phyloP scores from a whole-genome alignment of 352 stramenopile genomes.

The Aphanomyces cochlioides region DNA sequence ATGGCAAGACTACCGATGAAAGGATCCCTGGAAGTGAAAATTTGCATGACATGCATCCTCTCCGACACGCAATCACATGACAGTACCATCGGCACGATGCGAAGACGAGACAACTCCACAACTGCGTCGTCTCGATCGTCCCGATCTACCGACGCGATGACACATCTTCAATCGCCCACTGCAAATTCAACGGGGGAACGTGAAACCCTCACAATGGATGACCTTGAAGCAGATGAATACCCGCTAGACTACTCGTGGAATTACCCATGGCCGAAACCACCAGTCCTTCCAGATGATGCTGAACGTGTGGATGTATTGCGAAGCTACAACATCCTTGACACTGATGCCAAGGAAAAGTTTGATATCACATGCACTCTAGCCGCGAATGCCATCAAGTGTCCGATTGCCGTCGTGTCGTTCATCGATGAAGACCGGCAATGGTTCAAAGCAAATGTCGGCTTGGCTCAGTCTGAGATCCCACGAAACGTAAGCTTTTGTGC shows the following conservation, averaged over 20 bases:
- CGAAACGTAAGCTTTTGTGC: constrained; percentile 80
- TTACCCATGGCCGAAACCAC: constrained; percentile 85
- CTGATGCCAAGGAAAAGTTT: constrained; percentile 75
- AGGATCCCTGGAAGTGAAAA: constrained; percentile 72
- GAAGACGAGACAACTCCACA: constrained; percentile 5
- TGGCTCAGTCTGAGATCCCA: constrained; percentile 79
- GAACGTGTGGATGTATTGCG: constrained; percentile 72
- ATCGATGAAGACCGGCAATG: constrained; percentile 81
- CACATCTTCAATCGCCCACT: constrained; percentile 1
- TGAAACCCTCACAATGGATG: not conserved
- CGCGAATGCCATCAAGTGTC: constrained; percentile 79
- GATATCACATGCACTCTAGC: constrained; percentile 84
- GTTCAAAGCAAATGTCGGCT: constrained; percentile 81
- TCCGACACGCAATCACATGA: constrained; percentile 21
- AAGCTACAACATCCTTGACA: constrained; percentile 83
- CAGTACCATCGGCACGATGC: not conserved
- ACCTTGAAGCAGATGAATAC: constrained; percentile 25
- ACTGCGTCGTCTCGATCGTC: constrained; percentile 12
- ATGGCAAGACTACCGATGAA: constrained; percentile 80
- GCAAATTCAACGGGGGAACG: not conserved
- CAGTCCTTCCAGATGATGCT: constrained; percentile 56
- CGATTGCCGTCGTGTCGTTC: constrained; percentile 78
- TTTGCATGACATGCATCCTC: constrained; percentile 88
- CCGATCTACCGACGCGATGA: not conserved
- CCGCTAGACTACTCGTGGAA: constrained; percentile 46